Base-by-base conservation (phyloP, 176 grass and related monocot genomes). In the Hordeum marinum region DNA sequence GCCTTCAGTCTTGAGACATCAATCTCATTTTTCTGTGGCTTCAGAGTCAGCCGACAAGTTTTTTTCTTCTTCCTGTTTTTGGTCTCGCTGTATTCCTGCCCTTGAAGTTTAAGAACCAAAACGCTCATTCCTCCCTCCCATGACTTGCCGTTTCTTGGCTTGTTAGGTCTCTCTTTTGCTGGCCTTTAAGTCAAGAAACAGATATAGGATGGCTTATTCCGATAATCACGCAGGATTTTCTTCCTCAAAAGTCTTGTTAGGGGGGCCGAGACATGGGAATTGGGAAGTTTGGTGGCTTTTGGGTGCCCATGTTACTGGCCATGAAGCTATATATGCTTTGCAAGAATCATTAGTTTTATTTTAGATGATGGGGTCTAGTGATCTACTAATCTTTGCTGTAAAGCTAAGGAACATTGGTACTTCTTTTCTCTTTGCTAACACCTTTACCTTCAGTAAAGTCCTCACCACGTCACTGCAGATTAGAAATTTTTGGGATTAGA, bases 381-480 rank as follows among this genome's bases (percentile, higher is more conserved):
- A 21, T 55, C 81, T 91, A 64, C 89, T 81, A 63, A 77, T 43
- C 69, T 76, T 91, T 87, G 85, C 89, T 77, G 76, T 21, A 87
- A 91, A 84, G 76, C 89, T 77, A 87, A 87, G 81, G 34, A 87
- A 87, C 70, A 42, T 76, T 23, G 40, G 50, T 87, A 21, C n/a
- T 84, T 80, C 85, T 87, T 84, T 89, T 61, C 58, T 61, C 25
- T 83, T 48, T 54, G 7, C 24, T 71, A 57, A 43, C 63, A 61
- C 50, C 46, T 83, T 62, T 23, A 50, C 45, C 78, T 79, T 74
- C 66, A 17, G 68, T 13, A 60, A 54, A 57, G 72, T 83, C 60
- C 14, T 63, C 32, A 5, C 17, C 14, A 62, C 32, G 0, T 40
- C 23, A 24, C 60, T 87, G 37, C 32, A 78, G 24, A 67, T 42